These are phyloP conservation scores for Solanum etuberosum DNA, from an alignment of 257 asterid genomes.

Conservation along the genomic window DNA sequence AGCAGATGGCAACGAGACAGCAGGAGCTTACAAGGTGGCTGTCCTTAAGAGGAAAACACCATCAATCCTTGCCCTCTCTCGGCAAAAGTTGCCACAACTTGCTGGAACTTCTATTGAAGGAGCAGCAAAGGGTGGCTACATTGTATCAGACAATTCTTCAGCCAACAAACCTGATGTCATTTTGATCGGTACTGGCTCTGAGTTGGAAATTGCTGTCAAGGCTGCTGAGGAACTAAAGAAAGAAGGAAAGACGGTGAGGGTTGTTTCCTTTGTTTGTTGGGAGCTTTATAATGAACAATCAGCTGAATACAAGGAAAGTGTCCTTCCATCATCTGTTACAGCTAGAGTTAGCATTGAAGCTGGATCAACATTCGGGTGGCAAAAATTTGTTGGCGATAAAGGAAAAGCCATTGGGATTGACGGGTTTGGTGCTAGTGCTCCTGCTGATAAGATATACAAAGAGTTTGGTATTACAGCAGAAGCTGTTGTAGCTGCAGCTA, in stretches of 20 bases:
- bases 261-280: slow-evolving; percentile 75
- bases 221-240: slow-evolving; percentile 62
- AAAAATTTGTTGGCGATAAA: slow-evolving; percentile 43
- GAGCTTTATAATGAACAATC: slow-evolving; percentile 70
- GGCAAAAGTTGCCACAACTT: slow-evolving; percentile 56
- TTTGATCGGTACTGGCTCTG: slow-evolving; percentile 61
- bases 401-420: slow-evolving; percentile 70
- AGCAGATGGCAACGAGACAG: slow-evolving; percentile 87
- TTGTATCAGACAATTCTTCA: slow-evolving; percentile 38
- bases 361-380: slow-evolving; percentile 73
- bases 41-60: slow-evolving; percentile 62
- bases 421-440: slow-evolving; percentile 67
- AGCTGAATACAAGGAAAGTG: slow-evolving; percentile 67
- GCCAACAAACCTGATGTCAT: slow-evolving; percentile 61
- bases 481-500: slow-evolving; percentile 72
- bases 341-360: slow-evolving; percentile 85
- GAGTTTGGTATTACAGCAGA: slow-evolving; percentile 60
- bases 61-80: slow-evolving; percentile 52
- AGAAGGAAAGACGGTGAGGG: slow-evolving; percentile 74
- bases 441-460: slow-evolving; percentile 45
- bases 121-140: slow-evolving; percentile 66
- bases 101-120: slow-evolving; percentile 62
- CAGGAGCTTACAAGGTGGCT: slow-evolving; percentile 74
- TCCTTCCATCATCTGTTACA: slow-evolving; percentile 44
- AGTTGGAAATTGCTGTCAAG: slow-evolving; percentile 55